Base-by-base conservation (phyloP, 768 basidiomycete species). In the Gelatoporia subvermispora region DNA sequence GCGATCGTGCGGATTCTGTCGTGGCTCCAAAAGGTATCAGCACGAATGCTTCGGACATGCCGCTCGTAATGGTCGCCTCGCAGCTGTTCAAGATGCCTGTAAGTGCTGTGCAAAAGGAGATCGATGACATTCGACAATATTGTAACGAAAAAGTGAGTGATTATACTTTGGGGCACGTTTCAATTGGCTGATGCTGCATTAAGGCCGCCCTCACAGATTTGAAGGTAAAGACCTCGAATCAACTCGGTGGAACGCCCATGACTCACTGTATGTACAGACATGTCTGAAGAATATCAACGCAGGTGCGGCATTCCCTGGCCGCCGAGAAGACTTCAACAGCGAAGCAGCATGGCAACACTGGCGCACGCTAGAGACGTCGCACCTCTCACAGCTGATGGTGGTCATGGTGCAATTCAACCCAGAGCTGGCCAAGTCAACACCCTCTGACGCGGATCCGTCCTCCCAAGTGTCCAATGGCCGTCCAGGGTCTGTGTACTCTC, bases 221-320 rank as follows among this genome's bases (percentile, higher is more conserved):
- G 48, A 96, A 94, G 79, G 91, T 86, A 61, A 39, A 61, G 53
- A 35, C 39, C 16, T 24, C 47, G 34, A 15, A 13, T 18, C 22
- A 52, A 44, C 37, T 56, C 49, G 41, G 56, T 35, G 11, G 17
- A 16, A 4, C 18, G 28, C 28, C 41, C 36, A 47, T 40, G 22
- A 45, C 56, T 31, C 43, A 53, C 50, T n/a, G 35, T 36, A 47
- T 21, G 20, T 60, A 4, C 59, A 93, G 88, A 88, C 87, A 31
- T 93, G 88, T 62, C 71, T 97, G 46, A 95, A 95, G 71, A 89
- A 92, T 54, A 87, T 97, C 61, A 89, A 86, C 46, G 84, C 87
- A 13, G 87, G 90, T 21, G 74, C 77, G 11, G 70, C 86, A 1
- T 94, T 94, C 61, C 93, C 93, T 1, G 91, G 88, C 17, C 78